Base-by-base conservation (phyloP, 768 basidiomycete genomes). In the Leucocoprinus sp. region DNA sequence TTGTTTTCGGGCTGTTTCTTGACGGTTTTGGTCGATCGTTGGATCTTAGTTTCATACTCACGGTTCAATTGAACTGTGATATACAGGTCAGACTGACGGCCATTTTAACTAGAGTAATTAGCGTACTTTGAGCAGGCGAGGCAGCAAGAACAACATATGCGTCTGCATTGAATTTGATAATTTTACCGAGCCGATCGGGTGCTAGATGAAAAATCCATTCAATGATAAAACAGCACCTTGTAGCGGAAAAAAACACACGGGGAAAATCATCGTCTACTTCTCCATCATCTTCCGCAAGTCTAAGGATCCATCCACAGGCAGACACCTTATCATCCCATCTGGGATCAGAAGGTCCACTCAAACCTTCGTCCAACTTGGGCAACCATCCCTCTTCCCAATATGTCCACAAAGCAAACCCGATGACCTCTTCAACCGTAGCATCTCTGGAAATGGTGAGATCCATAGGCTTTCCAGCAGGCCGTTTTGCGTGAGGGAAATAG, bases 211-310 rank as follows among this genome's bases (percentile, higher is more conserved):
- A 31, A 14, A 5, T 11, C 26, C 26, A 31, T 7, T 31, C 31
- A 31, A n/a, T 31, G 23, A 27, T 7, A 15, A 5, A 37, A 26
- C 4, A 26, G 23, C 23, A 8, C 7, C 14, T 39, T 3, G 2
- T 7, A 8, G 26, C 23, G 18, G 2, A 17, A 14, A 37, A 44
- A 23, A 31, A 71, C 88, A 55, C 60, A 95, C 93, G 87, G 18
- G 95, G 96, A 58, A 93, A 98, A 66, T 99, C 96, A 60, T 97
- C 96, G 59, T 99, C 96, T 0, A 98, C 91, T 61, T 97, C 95
- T 12, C 96, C 96, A 60, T 98, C 93, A 36, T 93, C 89, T 56
- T 99, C 96, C 1, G 92, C 88, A 44, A 98, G 92, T 48, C 91
- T 70, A 64, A 99, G 61, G 29, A 90, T 82, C 95, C 96, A 99